A percentile compares a stretch with the other conserved stretches of the same genome.
Evolutionary conservation across 139 green algal species (phyloP).

Genomic region (Nannochloris sp.): DNA sequence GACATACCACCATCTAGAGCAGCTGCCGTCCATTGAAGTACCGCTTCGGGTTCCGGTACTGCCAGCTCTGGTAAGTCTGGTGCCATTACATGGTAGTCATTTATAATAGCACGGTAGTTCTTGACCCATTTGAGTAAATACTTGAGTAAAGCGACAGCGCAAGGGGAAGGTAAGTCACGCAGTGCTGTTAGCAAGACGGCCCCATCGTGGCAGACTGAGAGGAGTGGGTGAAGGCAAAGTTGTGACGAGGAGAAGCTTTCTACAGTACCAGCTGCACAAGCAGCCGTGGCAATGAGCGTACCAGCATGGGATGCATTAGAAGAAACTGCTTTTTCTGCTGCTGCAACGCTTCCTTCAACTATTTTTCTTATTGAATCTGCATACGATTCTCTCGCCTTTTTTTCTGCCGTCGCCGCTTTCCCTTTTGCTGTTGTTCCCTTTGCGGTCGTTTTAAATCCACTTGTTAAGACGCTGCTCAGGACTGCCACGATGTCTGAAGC

Average conservation of each 20-base stretch:
- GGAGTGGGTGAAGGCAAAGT: conserved; percentile 12
- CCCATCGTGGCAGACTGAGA: neutral
- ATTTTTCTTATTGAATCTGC: neutral
- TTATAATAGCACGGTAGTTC: conserved; percentile 2
- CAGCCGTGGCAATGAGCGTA: neutral
- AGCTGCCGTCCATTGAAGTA: conserved; percentile 4
- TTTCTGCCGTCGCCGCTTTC: neutral
- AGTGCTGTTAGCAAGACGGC: conserved; percentile 4
- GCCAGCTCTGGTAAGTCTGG: neutral
- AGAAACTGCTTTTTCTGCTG: neutral
- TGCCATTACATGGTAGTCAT: neutral
- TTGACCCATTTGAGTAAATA: conserved; percentile 13
- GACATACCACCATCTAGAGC: conserved; percentile 7
- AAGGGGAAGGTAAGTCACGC: neutral
- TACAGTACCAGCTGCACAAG: conserved; percentile 4
- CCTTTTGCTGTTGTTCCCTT: neutral
- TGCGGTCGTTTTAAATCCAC: neutral
- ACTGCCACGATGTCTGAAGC: conserved; percentile 4
- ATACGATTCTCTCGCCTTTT: neutral
- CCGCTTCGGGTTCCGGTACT: neutral
- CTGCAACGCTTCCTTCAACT: neutral
- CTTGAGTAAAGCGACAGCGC: conserved; percentile 13
- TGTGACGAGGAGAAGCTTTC: conserved; percentile 1
- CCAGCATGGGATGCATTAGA: neutral
- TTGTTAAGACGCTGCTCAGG: conserved; percentile 5